Percentiles rank a stretch among this genome's conserved stretches.
These are phyloP conservation scores for Prunus padus DNA, from an alignment of 306 rosid species.

Conservation along the genomic window DNA sequence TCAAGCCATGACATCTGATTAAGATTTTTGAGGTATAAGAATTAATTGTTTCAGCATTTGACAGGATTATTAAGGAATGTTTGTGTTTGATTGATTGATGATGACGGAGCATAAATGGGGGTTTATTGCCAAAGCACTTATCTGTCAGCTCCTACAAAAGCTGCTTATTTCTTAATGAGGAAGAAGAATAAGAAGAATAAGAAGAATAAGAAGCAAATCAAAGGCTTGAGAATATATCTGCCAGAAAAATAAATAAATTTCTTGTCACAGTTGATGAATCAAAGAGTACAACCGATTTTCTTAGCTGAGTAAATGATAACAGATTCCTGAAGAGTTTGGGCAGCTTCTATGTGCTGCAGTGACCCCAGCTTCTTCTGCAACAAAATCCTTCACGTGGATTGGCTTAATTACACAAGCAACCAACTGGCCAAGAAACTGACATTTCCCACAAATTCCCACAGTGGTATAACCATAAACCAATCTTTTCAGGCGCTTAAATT, in stretches of 20 bases:
- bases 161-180: neutral
- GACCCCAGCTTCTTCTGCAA: conserved; percentile 13
- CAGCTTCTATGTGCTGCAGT: neutral
- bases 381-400: conserved; percentile 5
- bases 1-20: neutral
- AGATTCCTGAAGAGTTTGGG: neutral
- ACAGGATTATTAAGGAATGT: neutral
- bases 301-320: neutral
- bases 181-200: neutral
- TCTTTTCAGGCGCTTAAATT: conserved; percentile 32
- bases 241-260: neutral
- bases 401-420: neutral
- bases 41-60: neutral
- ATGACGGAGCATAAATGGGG: neutral
- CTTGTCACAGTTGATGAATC: neutral
- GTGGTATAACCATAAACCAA: conserved; percentile 17
- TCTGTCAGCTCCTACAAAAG: conserved; percentile 1
- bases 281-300: neutral
- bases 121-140: neutral
- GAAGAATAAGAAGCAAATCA: neutral
- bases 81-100: neutral
- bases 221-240: neutral
- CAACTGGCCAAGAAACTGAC: conserved; percentile 16
- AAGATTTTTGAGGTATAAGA: neutral
- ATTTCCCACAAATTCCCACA: conserved; percentile 4